phyloP scores from a whole-genome alignment of 192 early-diverging fungal genomes.

The Coemansia sp. region DNA sequence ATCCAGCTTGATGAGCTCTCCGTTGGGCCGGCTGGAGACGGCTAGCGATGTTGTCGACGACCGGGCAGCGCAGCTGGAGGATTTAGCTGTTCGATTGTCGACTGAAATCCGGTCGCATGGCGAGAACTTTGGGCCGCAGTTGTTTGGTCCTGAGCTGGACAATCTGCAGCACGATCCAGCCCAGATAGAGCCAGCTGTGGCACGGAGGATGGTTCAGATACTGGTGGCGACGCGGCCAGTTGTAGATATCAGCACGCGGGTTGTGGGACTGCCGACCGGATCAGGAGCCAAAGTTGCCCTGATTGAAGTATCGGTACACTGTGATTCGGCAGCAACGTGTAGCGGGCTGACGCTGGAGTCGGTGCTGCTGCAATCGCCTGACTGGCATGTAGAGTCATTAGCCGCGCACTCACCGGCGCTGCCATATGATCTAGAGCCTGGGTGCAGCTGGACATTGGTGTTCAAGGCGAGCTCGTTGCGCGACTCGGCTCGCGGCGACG shows the following conservation, averaged over 20 bases:
- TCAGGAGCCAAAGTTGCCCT: slow-evolving; percentile 33
- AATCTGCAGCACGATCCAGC: neutral
- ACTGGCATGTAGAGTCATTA: slow-evolving; percentile 36
- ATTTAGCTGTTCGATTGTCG: slow-evolving; percentile 30
- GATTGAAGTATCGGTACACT: slow-evolving; percentile 22
- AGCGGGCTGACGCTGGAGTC: slow-evolving; percentile 8
- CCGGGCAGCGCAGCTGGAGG: slow-evolving; percentile 34
- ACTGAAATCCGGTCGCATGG: slow-evolving; percentile 21
- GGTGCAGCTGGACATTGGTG: slow-evolving; percentile 21
- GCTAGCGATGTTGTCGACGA: slow-evolving; percentile 7
- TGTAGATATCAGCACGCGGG: slow-evolving; percentile 15
- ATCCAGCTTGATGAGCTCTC: neutral
- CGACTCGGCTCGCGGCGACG: neutral
- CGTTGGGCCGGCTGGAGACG: slow-evolving; percentile 1
- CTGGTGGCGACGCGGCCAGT: slow-evolving; percentile 30
- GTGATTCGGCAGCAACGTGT: slow-evolving; percentile 5
- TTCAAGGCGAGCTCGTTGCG: slow-evolving; percentile 19
- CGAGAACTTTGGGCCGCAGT: neutral
- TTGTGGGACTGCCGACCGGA: slow-evolving; percentile 24
- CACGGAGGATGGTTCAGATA: slow-evolving; percentile 30
- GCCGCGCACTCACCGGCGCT: slow-evolving; percentile 1
- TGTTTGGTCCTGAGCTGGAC: neutral
- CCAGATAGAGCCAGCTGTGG: neutral
- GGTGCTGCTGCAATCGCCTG: slow-evolving; percentile 12
- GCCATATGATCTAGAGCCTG: slow-evolving; percentile 13